A percentile compares a stretch with the other conserved stretches of the same genome.
phyloP scores from a whole-genome alignment of 1,284 basidiomycete species.

The Neonothopanus nambi region DNA sequence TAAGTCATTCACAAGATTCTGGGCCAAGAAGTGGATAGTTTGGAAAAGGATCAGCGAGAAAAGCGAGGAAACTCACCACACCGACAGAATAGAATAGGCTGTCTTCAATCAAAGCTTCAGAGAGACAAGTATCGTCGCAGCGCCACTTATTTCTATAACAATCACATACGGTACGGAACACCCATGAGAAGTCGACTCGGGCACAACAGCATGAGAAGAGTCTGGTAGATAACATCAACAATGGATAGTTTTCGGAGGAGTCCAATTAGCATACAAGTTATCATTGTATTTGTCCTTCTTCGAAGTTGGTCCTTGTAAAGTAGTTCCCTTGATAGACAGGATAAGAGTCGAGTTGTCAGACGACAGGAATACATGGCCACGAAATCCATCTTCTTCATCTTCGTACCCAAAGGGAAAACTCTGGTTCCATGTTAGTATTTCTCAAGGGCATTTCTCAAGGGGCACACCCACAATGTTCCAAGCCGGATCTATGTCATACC shows the following conservation, averaged over 20 bases:
- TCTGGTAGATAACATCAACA: slow-evolving; percentile 22
- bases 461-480: slow-evolving; percentile 68
- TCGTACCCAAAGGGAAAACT: slow-evolving; percentile 94
- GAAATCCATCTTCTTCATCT: slow-evolving; percentile 75
- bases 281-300: slow-evolving; percentile 97
- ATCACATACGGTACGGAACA: slow-evolving; percentile 80
- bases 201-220: slow-evolving; percentile 99
- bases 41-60: not conserved
- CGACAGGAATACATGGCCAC: slow-evolving; percentile 88
- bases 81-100: slow-evolving; percentile 89
- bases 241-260: not conserved
- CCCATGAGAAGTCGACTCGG: slow-evolving; percentile 88
- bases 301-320: slow-evolving; percentile 78
- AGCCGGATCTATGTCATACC: slow-evolving; percentile 78
- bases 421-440: slow-evolving; percentile 34
- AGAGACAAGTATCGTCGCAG: slow-evolving; percentile 85
- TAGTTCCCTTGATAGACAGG: slow-evolving; percentile 95
- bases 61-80: slow-evolving; percentile 51
- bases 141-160: slow-evolving; percentile 75
- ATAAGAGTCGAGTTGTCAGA: slow-evolving; percentile 83
- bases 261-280: slow-evolving; percentile 55
- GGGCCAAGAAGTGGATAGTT: slow-evolving; percentile 8
- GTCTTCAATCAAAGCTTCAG: slow-evolving; percentile 83
- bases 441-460: not conserved
- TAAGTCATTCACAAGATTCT: slow-evolving; percentile 82